Evolutionary conservation across 352 stramenopile species (phyloP), one percentile per base, ranked within the genome.

Genomic region (Pythium coloratum): DNA sequence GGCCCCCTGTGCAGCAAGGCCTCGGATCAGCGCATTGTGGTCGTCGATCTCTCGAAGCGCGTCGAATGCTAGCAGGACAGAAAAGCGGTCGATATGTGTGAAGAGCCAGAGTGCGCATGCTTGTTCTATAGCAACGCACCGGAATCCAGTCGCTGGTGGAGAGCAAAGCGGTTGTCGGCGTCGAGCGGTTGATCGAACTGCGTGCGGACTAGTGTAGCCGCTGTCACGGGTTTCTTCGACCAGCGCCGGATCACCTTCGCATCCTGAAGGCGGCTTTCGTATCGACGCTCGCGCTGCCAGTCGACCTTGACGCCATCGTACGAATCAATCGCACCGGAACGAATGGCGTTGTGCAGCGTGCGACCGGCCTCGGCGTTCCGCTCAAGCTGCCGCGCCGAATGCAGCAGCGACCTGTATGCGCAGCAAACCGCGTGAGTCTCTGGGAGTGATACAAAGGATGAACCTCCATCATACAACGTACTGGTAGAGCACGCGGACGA

Each of bases 251-350:
- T 44, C 26, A 78, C 71, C 54, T 76, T 64, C 50, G 86, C 76
- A 58, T 89, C 82, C 10, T 80, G 67, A 3, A 94, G 69, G 1
- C 81, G 80, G 32, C 65, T 72, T 18, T 82, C 73, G 33, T 91
- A 91, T 50, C 72, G 61, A 14, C 82, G 83, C 64, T 94, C 84
- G 24, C 82, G 84, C 66, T 89, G 82, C 87, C 84, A 94, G 69
- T 94, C 84, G 56, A 69, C 67, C 58, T 86, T 88, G 33, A 89
- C 73, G 34, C 76, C 82, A 9, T 82, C 62, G 51, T 94, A 94
- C 40, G 85, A 86, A 33, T 84, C 59, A 32, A 89, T 74, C 1
- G 77, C 81, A 8, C 84, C 82, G 0, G 85, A 92, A 6, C 87
- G 85, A 9, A 95, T 70, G 20, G 82, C 85, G 24, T 78, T 76